A percentile compares a stretch with the other conserved stretches of the same genome.
Conservation (phyloP, 495 filamentous ascomycete species). For the Diplogelasinospora grovesii region DNA sequence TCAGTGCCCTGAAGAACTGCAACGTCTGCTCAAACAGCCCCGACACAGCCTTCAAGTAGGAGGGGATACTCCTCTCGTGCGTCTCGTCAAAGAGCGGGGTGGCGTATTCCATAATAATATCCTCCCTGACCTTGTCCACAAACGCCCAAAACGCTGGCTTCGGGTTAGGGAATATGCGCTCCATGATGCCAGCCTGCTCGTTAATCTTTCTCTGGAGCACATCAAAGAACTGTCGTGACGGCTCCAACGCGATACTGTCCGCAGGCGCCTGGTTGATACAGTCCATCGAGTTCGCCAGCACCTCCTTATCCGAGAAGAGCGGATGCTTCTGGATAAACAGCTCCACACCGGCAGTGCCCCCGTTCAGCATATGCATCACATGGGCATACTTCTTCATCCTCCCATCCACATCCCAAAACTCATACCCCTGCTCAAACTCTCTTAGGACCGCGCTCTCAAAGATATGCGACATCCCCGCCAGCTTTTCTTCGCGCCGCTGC, state of each 20-base stretch:
- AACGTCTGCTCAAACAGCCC: conserved; percentile 79
- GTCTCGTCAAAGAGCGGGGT: conserved; percentile 85
- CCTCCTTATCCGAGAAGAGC: conserved; percentile 64
- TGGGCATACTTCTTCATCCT: conserved; percentile 84
- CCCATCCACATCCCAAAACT: conserved; percentile 82
- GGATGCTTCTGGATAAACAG: conserved; percentile 83
- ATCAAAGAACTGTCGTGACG: conserved; percentile 76
- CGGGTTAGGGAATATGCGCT: conserved; percentile 75
- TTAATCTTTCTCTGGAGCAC: conserved; percentile 66
- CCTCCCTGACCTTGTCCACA: conserved; percentile 73
- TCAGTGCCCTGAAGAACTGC: conserved; percentile 63
- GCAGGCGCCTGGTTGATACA: conserved; percentile 63
- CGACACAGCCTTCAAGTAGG: conserved; percentile 81
- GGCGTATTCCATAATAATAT: conserved; percentile 80
- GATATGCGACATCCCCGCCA: conserved; percentile 67
- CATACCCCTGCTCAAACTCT: conserved; percentile 88
- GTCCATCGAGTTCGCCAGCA: conserved; percentile 71
- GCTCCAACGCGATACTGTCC: conserved; percentile 62
- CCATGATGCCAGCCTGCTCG: conserved; percentile 76
- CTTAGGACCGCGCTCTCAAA: conserved; percentile 87
- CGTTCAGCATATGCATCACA: conserved; percentile 76
- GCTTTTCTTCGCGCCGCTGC: conserved; percentile 57
- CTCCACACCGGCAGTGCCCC: conserved; percentile 69
- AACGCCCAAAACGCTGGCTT: conserved; percentile 69
- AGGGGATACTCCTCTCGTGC: conserved; percentile 65